Evolutionary conservation across 305 asterid species (phyloP).

Genomic region (Rubia balearica): DNA sequence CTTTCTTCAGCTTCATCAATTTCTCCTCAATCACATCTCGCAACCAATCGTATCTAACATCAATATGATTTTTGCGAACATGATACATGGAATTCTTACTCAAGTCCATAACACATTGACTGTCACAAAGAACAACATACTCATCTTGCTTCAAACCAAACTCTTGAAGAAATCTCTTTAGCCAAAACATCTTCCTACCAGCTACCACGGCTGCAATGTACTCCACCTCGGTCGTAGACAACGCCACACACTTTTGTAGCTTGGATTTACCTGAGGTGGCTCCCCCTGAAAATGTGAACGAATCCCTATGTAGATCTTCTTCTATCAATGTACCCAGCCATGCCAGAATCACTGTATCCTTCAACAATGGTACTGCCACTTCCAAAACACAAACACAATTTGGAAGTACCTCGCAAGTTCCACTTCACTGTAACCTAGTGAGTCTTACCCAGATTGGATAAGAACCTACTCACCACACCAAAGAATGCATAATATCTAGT

Average conservation of each 20-base stretch:
- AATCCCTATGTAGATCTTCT: background rate
- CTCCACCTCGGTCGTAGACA: background rate
- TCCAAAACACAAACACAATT: background rate
- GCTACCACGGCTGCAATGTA: background rate
- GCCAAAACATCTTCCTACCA: background rate
- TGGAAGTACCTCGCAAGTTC: background rate
- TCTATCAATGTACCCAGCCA: background rate
- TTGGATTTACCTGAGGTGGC: background rate
- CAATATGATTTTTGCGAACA: too few species aligned
- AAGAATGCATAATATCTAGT: background rate
- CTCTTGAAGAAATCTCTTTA: too few species aligned
- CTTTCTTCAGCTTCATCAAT: too few species aligned
- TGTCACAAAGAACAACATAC: too few species aligned
- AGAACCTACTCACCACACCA: background rate
- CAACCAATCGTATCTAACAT: too few species aligned
- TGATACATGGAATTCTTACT: too few species aligned
- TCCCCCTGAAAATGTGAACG: background rate
- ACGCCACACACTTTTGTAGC: background rate
- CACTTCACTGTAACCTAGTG: background rate
- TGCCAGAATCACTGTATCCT: background rate
- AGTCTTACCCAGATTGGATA: background rate
- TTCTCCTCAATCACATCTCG: too few species aligned
- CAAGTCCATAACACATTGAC: too few species aligned
- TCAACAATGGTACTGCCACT: background rate
- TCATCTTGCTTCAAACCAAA: too few species aligned